Percentiles rank a stretch among this genome's conserved stretches.
Conservation (phyloP, 2,329 filamentous ascomycete species). For the Xylaria digitata region DNA sequence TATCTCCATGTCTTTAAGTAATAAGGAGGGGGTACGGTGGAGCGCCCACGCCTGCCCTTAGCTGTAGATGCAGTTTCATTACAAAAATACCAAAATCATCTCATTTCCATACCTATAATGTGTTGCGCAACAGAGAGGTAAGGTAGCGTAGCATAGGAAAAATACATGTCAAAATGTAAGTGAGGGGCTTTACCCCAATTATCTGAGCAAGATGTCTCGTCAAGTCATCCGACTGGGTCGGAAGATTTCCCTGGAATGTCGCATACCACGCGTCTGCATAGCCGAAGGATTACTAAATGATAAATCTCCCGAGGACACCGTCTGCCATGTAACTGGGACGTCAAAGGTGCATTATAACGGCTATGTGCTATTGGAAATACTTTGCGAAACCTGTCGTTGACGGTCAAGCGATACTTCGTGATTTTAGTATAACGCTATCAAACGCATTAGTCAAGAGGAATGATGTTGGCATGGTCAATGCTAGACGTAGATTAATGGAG, state of each 20-base stretch:
- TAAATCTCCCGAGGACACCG: slow-evolving; percentile 20
- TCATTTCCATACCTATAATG: background rate
- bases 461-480: background rate
- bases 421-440: background rate
- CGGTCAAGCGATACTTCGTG: background rate
- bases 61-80: background rate
- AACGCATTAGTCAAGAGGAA: background rate
- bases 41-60: background rate
- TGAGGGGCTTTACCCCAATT: slow-evolving; percentile 33
- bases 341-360: slow-evolving; percentile 20
- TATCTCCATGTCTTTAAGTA: background rate
- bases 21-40: background rate
- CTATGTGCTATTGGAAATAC: background rate
- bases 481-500: slow-evolving; percentile 28
- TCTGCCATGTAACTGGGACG: slow-evolving; percentile 42
- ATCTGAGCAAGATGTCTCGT: slow-evolving; percentile 38
- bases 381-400: background rate
- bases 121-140: slow-evolving; percentile 2
- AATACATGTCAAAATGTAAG: background rate
- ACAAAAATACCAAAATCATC: background rate
- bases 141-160: background rate
- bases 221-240: slow-evolving; percentile 48
- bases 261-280: background rate
- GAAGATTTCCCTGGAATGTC: slow-evolving; percentile 25
- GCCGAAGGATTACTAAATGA: background rate